A percentile compares a stretch with the other conserved stretches of the same genome.
phyloP scores from a whole-genome alignment of 768 basidiomycete species.

The Tulasnella sp. region DNA sequence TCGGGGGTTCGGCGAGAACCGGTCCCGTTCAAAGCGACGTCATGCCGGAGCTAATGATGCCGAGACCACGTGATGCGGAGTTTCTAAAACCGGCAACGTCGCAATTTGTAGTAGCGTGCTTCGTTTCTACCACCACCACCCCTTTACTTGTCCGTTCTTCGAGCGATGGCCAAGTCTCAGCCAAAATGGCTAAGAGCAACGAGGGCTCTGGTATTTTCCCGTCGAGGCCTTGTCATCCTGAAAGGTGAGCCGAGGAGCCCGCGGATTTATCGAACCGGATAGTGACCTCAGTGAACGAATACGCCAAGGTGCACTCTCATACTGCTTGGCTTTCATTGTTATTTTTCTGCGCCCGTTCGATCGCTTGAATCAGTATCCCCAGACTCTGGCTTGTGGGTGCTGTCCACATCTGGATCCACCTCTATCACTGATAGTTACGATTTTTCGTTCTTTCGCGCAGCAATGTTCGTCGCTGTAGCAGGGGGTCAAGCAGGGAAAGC shows the following conservation, averaged over 20 bases:
- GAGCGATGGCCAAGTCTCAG: constrained; percentile 12
- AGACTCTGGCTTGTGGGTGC: constrained; percentile 31
- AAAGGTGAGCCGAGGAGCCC: constrained; percentile 4
- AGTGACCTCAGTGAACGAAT: not conserved
- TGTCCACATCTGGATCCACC: not conserved
- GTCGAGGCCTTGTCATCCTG: constrained; percentile 15
- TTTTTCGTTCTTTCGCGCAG: not conserved
- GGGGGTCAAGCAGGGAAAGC: constrained; percentile 36
- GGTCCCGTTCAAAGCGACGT: not conserved
- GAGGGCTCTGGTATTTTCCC: constrained; percentile 7
- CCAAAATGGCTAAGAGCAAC: constrained; percentile 7
- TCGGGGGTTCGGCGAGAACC: not conserved
- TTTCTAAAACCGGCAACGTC: not conserved
- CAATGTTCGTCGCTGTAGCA: constrained; percentile 35
- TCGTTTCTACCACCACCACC: not conserved
- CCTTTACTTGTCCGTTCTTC: not conserved
- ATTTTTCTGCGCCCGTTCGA: constrained; percentile 34
- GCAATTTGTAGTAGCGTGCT: not conserved
- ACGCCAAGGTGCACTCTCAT: constrained; percentile 34
- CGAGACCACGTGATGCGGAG: not conserved
- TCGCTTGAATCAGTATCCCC: constrained; percentile 33
- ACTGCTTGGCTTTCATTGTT: constrained; percentile 35
- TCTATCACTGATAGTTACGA: not conserved
- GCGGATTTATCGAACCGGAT: not conserved
- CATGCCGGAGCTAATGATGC: not conserved